These are phyloP conservation scores for Sordariomycetes sp. DNA, from an alignment of 2,329 filamentous ascomycete species.

Conservation along the genomic window DNA sequence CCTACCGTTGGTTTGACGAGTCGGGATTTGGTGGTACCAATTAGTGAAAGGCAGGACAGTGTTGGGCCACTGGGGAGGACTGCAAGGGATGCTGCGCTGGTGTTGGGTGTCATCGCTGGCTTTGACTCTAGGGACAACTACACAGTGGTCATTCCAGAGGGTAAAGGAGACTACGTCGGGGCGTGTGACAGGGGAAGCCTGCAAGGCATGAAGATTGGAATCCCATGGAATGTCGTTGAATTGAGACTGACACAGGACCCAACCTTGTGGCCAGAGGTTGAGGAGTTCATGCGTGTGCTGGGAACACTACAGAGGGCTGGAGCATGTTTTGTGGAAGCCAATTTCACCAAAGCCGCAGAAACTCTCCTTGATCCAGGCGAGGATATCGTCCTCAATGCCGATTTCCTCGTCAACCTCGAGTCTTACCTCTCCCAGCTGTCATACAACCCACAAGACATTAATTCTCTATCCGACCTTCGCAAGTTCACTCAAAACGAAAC, in stretches of 20 bases:
- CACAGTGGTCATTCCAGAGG: slow-evolving; percentile 49
- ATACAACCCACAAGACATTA: slow-evolving; percentile 49
- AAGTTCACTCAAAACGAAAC: slow-evolving; percentile 44
- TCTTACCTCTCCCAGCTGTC: slow-evolving; percentile 46
- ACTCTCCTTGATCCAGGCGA: slow-evolving; percentile 39
- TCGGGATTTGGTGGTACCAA: slow-evolving; percentile 55
- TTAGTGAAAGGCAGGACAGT: slow-evolving; percentile 58
- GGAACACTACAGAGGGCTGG: slow-evolving; percentile 42
- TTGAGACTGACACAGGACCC: slow-evolving; percentile 27
- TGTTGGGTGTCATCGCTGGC: slow-evolving; percentile 46
- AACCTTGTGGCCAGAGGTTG: slow-evolving; percentile 20
- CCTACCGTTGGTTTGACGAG: slow-evolving; percentile 67
- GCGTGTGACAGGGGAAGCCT: slow-evolving; percentile 46
- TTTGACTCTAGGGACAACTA: slow-evolving; percentile 53
- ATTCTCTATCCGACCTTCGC: slow-evolving; percentile 36
- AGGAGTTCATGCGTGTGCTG: slow-evolving; percentile 47
- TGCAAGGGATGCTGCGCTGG: slow-evolving; percentile 56
- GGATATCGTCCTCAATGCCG: slow-evolving; percentile 43
- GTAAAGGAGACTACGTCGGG: slow-evolving; percentile 44
- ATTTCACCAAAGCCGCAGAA: slow-evolving; percentile 38
- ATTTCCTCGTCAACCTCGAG: slow-evolving; percentile 37
- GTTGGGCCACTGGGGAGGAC: slow-evolving; percentile 60
- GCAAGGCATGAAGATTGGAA: slow-evolving; percentile 50
- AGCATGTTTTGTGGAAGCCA: slow-evolving; percentile 45
- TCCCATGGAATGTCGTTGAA: slow-evolving; percentile 50